Evolutionary conservation across 306 rosid genomes (phyloP).

Genomic region (Begonia loranthoides): DNA sequence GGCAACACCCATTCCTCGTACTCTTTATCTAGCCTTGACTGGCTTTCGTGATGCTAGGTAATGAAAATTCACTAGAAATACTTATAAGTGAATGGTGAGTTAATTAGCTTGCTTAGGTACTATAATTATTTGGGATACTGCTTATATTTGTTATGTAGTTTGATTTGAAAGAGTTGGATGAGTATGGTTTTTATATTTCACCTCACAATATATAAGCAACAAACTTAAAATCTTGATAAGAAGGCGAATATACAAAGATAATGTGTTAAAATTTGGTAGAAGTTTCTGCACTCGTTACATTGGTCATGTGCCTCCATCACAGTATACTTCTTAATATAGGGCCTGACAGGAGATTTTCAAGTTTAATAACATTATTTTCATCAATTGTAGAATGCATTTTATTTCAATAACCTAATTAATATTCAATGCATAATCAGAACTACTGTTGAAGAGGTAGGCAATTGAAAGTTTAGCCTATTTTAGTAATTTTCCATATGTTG

Average conservation of each 20-base stretch:
- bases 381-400: no score
- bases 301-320: no score
- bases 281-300: constrained; percentile 1
- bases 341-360: no score
- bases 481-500: no score
- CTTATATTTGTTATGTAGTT: neutral
- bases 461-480: no score
- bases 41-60: constrained; percentile 99
- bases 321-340: no score
- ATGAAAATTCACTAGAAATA: constrained; percentile 10
- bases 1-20: constrained; percentile 93
- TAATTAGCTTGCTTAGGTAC: neutral
- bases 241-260: neutral
- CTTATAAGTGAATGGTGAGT: neutral
- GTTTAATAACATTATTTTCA: no score
- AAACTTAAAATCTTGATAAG: neutral
- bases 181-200: neutral
- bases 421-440: no score
- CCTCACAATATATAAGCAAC: neutral
- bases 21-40: constrained; percentile 90
- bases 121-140: neutral
- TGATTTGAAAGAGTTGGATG: neutral
- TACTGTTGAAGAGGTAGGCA: no score
- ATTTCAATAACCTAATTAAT: no score
- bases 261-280: neutral